Percentiles rank a stretch among this genome's conserved stretches.
Evolutionary conservation across 2,329 filamentous ascomycete species (phyloP).

Genomic region (Xylaria sp.): DNA sequence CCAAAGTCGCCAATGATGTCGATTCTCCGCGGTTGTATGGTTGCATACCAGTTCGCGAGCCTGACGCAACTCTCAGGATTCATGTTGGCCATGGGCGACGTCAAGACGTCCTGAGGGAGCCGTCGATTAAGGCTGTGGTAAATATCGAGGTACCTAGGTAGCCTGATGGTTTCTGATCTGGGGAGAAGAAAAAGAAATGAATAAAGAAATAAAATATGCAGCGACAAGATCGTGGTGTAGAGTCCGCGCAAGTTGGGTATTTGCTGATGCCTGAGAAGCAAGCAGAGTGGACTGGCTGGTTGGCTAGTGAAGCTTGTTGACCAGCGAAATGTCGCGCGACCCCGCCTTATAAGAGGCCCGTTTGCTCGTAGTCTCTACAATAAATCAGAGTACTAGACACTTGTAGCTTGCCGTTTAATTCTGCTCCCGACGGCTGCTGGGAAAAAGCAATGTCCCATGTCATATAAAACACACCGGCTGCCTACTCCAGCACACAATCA

Average conservation of each 20-base stretch:
- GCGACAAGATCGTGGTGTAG: neutral
- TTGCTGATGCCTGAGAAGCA: neutral
- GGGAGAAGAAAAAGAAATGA: neutral
- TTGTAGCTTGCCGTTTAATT: neutral
- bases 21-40: constrained; percentile 52
- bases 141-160: neutral
- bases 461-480: neutral
- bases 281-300: neutral
- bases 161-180: neutral
- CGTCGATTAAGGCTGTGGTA: neutral
- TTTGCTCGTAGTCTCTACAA: neutral
- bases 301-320: constrained; percentile 2
- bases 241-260: neutral
- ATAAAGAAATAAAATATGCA: neutral
- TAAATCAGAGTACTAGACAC: neutral
- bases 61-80: neutral
- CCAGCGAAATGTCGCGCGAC: constrained; percentile 1
- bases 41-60: constrained; percentile 35
- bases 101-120: neutral
- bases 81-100: constrained; percentile 9
- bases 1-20: constrained; percentile 81
- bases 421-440: neutral
- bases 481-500: neutral
- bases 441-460: neutral
- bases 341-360: neutral